These are phyloP conservation scores for Sarocladium brachiariae DNA, from an alignment of 2,329 filamentous ascomycete species.

Conservation along the genomic window DNA sequence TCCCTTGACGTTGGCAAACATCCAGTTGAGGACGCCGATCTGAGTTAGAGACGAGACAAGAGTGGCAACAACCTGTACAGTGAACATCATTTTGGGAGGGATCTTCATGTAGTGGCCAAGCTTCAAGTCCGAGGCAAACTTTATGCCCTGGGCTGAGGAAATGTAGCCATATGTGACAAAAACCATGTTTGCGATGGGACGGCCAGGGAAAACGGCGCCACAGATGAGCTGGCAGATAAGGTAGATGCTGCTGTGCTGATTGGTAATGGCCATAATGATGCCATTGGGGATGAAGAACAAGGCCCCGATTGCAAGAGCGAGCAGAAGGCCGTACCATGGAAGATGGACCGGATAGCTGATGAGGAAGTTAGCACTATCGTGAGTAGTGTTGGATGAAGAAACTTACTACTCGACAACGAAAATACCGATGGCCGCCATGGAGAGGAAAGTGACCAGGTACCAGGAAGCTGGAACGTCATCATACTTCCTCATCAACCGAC, in stretches of 20 bases:
- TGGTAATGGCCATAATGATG: constrained; percentile 89
- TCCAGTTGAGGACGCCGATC: constrained; percentile 83
- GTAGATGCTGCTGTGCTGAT: constrained; percentile 81
- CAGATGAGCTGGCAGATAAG: constrained; percentile 82
- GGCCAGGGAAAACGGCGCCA: constrained; percentile 73
- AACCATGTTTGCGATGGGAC: constrained; percentile 87
- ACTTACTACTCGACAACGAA: constrained; percentile 79
- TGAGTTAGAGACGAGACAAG: constrained; percentile 73
- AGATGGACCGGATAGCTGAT: constrained; percentile 70
- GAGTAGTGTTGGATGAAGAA: background rate
- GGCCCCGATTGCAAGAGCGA: constrained; percentile 71
- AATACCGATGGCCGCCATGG: constrained; percentile 72
- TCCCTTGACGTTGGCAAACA: constrained; percentile 69
- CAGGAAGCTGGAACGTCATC: constrained; percentile 74
- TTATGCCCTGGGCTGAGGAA: constrained; percentile 80
- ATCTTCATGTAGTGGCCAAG: constrained; percentile 87
- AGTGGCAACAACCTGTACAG: constrained; percentile 71
- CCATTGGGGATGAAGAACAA: constrained; percentile 85
- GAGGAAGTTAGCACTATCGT: constrained; percentile 13
- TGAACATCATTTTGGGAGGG: constrained; percentile 69
- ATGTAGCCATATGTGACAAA: constrained; percentile 91
- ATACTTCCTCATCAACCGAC: constrained; percentile 75
- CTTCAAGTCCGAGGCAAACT: constrained; percentile 82
- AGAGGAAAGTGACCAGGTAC: constrained; percentile 70
- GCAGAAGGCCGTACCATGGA: constrained; percentile 78